Conservation (phyloP, 1,284 basidiomycete species). For the Sporisorium exsertum region DNA sequence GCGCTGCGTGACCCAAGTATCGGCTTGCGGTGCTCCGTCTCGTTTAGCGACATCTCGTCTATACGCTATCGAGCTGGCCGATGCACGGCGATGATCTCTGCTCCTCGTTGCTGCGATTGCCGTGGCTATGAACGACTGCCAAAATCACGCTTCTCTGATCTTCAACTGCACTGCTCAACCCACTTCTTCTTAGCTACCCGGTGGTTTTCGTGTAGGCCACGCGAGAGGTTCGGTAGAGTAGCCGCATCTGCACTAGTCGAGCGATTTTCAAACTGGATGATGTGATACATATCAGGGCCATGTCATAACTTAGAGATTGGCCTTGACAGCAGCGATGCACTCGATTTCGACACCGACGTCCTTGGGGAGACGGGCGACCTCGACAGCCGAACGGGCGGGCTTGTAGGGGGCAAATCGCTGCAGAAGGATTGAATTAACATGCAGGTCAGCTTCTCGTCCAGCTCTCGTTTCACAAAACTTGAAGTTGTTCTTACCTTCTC, state of each 20-base stretch:
- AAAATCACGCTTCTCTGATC: neutral
- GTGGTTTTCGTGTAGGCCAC: neutral
- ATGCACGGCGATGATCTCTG: conserved; percentile 13
- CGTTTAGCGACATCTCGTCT: neutral
- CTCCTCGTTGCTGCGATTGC: neutral
- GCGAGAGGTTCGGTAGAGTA: neutral
- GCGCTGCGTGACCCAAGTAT: conserved; percentile 11
- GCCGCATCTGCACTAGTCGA: neutral
- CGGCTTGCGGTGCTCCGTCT: conserved; percentile 20
- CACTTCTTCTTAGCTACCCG: too few relatives aligned
- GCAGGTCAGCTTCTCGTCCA: conserved; percentile 17
- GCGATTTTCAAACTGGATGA: neutral
- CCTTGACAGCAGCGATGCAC: conserved; percentile 76
- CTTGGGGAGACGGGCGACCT: conserved; percentile 79
- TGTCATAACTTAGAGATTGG: conserved; percentile 27
- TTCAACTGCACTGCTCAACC: neutral
- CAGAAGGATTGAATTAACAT: neutral
- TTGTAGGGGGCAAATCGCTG: conserved; percentile 74
- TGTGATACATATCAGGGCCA: neutral
- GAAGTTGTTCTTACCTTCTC: conserved; percentile 52
- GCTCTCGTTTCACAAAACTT: conserved; percentile 50
- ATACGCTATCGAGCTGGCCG: neutral
- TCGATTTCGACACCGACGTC: conserved; percentile 92
- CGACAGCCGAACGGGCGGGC: conserved; percentile 84
- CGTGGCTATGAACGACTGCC: neutral